Conservation (phyloP, 768 basidiomycete genomes). For the Filobasidium floriforme region DNA sequence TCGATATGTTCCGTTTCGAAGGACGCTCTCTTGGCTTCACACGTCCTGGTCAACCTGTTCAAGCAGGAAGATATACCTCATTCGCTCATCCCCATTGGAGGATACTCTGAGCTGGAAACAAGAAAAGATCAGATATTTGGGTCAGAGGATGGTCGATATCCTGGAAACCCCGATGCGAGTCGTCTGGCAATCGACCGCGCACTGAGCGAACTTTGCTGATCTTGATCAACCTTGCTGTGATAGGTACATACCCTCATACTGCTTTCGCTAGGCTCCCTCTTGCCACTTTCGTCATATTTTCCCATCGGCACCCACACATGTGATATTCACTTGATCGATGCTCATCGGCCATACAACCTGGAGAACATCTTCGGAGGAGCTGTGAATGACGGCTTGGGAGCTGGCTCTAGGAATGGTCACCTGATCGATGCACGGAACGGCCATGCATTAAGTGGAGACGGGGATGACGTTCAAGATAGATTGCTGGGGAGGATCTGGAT, state of each 20-base stretch:
- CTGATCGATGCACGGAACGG: not conserved
- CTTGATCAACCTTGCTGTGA: conserved; percentile 11
- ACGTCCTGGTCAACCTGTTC: conserved; percentile 81
- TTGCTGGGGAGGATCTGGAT: conserved; percentile 61
- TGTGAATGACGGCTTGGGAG: conserved; percentile 28
- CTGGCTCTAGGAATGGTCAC: conserved; percentile 50
- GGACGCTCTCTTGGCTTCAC: conserved; percentile 83
- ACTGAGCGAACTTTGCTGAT: conserved; percentile 47
- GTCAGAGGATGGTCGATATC: conserved; percentile 50
- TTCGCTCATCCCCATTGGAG: conserved; percentile 79
- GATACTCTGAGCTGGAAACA: conserved; percentile 65
- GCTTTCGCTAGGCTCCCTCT: conserved; percentile 81
- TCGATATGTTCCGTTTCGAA: conserved; percentile 8
- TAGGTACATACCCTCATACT: conserved; percentile 71
- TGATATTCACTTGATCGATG: conserved; percentile 90
- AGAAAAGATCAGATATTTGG: conserved; percentile 60
- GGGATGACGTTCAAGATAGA: conserved; percentile 24
- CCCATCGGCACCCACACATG: conserved; percentile 45
- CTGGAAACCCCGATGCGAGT: conserved; percentile 9
- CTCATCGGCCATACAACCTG: conserved; percentile 80
- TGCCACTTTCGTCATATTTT: conserved; percentile 64
- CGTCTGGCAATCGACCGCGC: not conserved
- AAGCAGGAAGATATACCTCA: conserved; percentile 90
- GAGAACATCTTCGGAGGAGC: conserved; percentile 64
- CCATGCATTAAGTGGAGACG: not conserved